Evolutionary conservation across 2,329 filamentous ascomycete species (phyloP).

Genomic region (Lasiodiplodia gonubiensis): DNA sequence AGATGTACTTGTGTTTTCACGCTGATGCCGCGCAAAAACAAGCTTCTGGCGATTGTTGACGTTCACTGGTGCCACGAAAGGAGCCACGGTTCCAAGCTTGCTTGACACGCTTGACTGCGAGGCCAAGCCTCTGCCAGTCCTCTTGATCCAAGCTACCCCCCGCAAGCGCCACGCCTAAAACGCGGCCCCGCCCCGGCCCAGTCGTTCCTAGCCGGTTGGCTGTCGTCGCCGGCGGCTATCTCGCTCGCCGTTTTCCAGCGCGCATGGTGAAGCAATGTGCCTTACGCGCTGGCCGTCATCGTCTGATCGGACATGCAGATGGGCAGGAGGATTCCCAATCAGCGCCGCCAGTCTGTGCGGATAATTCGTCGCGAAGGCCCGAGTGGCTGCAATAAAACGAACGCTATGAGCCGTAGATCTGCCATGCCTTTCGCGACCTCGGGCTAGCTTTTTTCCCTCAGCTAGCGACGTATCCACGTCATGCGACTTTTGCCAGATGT

Average conservation of each 20-base stretch:
- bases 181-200: constrained; percentile 1
- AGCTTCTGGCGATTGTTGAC: neutral
- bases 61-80: neutral
- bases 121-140: neutral
- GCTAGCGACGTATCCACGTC: neutral
- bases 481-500: neutral
- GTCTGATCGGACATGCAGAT: constrained; percentile 14
- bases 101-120: constrained; percentile 6
- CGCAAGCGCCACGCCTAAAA: constrained; percentile 2
- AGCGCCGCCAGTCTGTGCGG: constrained; percentile 9
- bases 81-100: neutral
- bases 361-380: neutral
- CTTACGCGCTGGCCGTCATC: neutral
- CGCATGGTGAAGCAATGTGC: neutral
- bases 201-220: neutral
- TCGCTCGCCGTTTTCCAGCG: neutral
- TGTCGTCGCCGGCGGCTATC: neutral
- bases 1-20: neutral
- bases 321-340: constrained; percentile 20
- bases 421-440: neutral
- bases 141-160: neutral
- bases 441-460: constrained; percentile 1
- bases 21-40: neutral
- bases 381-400: constrained; percentile 1
- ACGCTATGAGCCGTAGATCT: constrained; percentile 13